These are phyloP conservation scores for thale cress (Arabidopsis thaliana) DNA, from an alignment of 345 rosid genomes.

Conservation along the genomic window TAIR10.1 NC_003076.8:2266001-2266500, in stretches of 20 bases:
- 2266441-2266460: too few relatives aligned
- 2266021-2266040: slow-evolving; percentile 67
- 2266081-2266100: slow-evolving; percentile 61
- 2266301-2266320: slow-evolving; percentile 88
- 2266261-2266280: slow-evolving; percentile 85
- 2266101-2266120: neutral
- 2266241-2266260: slow-evolving; percentile 75
- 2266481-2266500: neutral
- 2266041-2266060: slow-evolving; percentile 85
- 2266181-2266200: slow-evolving; percentile 87
- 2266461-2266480: neutral
- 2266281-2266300: slow-evolving; percentile 84
- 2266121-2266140: neutral
- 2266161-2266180: slow-evolving; percentile 63
- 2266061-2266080: slow-evolving; percentile 69
- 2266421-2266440: slow-evolving; percentile 77
- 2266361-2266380: slow-evolving; percentile 89
- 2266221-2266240: slow-evolving; percentile 84
- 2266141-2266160: slow-evolving; percentile 7
- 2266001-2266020: slow-evolving; percentile 93
- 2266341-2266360: slow-evolving; percentile 97
- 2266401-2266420: slow-evolving; percentile 74
- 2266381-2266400: slow-evolving; percentile 92
- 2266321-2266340: slow-evolving; percentile 86
- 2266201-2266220: slow-evolving; percentile 86